Conservation (phyloP, 495 filamentous ascomycete species). For the Astrothelium macrocarpum region DNA sequence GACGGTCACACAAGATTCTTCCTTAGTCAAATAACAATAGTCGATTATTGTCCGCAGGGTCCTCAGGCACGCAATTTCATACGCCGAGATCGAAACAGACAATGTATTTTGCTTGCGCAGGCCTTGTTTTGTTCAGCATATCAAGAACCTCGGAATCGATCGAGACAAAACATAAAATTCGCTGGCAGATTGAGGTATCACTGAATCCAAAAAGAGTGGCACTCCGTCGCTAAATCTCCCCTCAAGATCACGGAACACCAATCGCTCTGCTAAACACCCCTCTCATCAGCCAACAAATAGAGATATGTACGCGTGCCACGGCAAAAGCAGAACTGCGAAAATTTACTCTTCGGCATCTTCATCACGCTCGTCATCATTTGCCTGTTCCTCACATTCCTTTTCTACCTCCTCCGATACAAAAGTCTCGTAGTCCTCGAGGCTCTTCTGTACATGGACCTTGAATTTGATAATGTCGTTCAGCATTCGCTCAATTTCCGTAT, state of each 20-base stretch:
- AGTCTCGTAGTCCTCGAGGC: constrained; percentile 81
- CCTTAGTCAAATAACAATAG: no score
- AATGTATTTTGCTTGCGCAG: no score
- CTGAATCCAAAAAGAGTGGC: not conserved
- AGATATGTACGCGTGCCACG: not conserved
- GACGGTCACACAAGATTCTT: no score
- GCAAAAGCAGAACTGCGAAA: not conserved
- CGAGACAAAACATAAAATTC: no score
- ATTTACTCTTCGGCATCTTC: constrained; percentile 9
- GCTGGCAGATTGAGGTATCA: not conserved
- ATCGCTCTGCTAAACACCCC: not conserved
- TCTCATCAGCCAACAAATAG: not conserved
- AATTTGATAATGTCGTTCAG: constrained; percentile 96
- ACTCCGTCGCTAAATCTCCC: not conserved
- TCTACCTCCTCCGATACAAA: constrained; percentile 88
- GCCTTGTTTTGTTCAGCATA: no score
- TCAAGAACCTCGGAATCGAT: no score
- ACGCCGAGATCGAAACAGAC: no score
- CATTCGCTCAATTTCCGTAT: constrained; percentile 92
- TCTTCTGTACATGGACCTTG: constrained; percentile 92
- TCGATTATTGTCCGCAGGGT: no score
- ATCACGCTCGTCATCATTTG: constrained; percentile 9
- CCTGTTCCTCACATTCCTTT: constrained; percentile 48
- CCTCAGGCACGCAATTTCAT: no score
- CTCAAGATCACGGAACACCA: not conserved